Base-by-base conservation (phyloP, 345 rosid species). In the Atalantia buxifolia region DNA sequence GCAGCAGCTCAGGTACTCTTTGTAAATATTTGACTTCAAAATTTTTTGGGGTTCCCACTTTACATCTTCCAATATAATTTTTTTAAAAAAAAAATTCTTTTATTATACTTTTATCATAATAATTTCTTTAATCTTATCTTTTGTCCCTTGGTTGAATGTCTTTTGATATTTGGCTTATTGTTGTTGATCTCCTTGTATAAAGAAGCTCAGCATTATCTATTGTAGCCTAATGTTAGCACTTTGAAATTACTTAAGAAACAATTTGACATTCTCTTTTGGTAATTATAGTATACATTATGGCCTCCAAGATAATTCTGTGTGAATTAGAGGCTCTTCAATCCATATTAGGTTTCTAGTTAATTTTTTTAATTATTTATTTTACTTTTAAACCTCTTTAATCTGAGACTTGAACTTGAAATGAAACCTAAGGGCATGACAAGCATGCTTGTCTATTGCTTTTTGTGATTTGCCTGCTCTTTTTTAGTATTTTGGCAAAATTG, bases 1-100 rank as follows among this genome's bases (percentile, higher is more conserved):
- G 97, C 98, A 55, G 98, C 98, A 63, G 93, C 89, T 79, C 98
- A 97, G 97, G 98, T 93, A 79, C 64, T 45, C 73, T 76, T 82
- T 71, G 27, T 59, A 70, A 38, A 67, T 74, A 67, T 76, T 72
- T 64, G 75, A 60, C 14, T 71, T 16, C 1, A 45, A 68, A 59
- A 10, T 6, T 64, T 64, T 75, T 65, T 45, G 77, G 25, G 40
- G n/a, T 64, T 35, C 31, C 8, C 24, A n/a, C 36, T 28, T 4
- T 18, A 8, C 36, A 70, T 70, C 19, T 45, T 28, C 59, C 18
- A 45, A 6, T 16, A 14, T 64, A 42, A 45, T 21, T 45, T 69
- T 56, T 22, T 71, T 3, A 16, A 69, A 7, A 38, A 40, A 38
- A 38, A 33, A 33, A 33, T 33, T 61, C 22, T 61, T n/a, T 21